phyloP scores from a whole-genome alignment of 2,329 filamentous ascomycete genomes.

The Trichoderma koningiopsis region DNA sequence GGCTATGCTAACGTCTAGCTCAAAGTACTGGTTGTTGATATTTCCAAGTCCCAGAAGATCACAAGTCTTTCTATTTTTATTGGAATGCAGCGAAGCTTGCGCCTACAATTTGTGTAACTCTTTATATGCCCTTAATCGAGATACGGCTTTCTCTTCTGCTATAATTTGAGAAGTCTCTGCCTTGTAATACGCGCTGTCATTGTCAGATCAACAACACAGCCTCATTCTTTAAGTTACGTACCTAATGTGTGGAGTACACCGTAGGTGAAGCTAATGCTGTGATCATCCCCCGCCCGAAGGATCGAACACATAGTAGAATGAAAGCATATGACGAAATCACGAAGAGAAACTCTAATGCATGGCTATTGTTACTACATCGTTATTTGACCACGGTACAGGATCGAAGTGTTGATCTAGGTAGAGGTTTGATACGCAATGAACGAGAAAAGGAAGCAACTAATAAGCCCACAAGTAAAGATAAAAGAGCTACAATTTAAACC shows the following conservation, averaged over 20 bases:
- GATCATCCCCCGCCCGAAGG: too few species aligned
- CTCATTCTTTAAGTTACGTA: background rate
- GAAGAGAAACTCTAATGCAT: background rate
- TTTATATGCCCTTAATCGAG: background rate
- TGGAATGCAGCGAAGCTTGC: background rate
- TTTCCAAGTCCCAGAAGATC: background rate
- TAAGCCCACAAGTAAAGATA: too few species aligned
- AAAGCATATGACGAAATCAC: background rate
- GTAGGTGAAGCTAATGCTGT: background rate
- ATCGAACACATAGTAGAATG: background rate
- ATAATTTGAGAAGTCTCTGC: background rate
- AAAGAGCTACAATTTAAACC: background rate
- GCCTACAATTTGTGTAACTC: background rate
- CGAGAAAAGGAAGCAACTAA: too few species aligned
- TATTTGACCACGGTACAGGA: background rate
- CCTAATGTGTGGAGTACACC: background rate
- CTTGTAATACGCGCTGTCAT: background rate
- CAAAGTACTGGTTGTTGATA: background rate
- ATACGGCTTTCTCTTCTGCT: background rate
- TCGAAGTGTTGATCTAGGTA: background rate
- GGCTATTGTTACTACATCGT: background rate
- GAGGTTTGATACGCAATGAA: background rate
- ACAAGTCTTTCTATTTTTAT: background rate
- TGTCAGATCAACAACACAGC: background rate
- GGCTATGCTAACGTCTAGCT: background rate